Evolutionary conservation across 2,329 filamentous ascomycete genomes (phyloP), one percentile per base, ranked within the genome.

Genomic region (Talaromyces sp.): DNA sequence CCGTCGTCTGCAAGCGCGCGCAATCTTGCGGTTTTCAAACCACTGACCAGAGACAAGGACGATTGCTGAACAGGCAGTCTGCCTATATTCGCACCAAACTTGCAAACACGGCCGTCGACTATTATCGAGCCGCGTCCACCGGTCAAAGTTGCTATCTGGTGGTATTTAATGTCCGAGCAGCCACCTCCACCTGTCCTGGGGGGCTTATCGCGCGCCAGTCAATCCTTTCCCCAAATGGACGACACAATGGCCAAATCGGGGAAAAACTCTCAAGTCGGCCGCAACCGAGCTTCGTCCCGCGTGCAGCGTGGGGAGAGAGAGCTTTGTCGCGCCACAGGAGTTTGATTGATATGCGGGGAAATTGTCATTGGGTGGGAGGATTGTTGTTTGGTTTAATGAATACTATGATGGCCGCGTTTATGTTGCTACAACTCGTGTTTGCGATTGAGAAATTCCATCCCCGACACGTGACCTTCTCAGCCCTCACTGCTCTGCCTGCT

Each of bases 61-160:
- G 57, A 92, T 77, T n/a, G 80, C 28, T 92, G 78, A 7, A 81
- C 84, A 51, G 81, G 80, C 33, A 93, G 79, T 3, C 83, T 73
- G 54, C 89, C 90, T 0, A 79, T 72, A 74, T 86, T 93, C 70
- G 92, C 19, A 47, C 44, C 4, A 44, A 4, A 25, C 44, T 47
- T 11, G n/a, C 22, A 47, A 25, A 47, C 44, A 47, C 44, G 1
- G 9, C n/a, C 11, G 22, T 15, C 3, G 9, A 25, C 22, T 47
- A 25, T 47, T 19, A 25, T 6, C 44, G 22, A 47, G 9, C 4
- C 22, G 6, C 9, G 19, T 25, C 44, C 25, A 47, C 11, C 4
- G 11, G 44, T 25, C 3, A 25, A 25, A 25, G n/a, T 15, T 25
- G 44, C 44, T 15, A 25, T 47, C 44, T 47, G 19, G 19, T 17